Evolutionary conservation across 352 stramenopile genomes (phyloP), one percentile per base, ranked within the genome.

Genomic region (Pilasporangium apinafurcum): DNA sequence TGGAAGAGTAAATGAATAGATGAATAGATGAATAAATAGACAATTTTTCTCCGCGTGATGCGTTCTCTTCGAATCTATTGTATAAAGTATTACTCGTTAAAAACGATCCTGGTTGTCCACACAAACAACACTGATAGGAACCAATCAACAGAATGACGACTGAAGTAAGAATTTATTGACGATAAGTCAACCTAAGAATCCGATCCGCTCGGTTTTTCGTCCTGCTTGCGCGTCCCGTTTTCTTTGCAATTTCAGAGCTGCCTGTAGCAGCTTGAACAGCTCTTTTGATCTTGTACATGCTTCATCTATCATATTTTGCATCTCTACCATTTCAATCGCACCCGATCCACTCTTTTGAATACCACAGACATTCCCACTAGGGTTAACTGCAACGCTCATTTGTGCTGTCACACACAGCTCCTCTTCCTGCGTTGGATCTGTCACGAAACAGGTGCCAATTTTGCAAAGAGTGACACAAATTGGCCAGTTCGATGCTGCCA

Each of bases 221-320:
- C 69, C 65, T 34, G 59, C 55, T 37, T 56, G 56, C 20, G 53
- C 52, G 47, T 88, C 76, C 27, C 59, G 55, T 40, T 65, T 43
- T 45, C 55, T 62, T 56, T 89, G 77, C 25, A 79, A 51, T 37
- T 53, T 24, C 26, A 86, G 51, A 47, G 75, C 70, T 2, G 47
- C 49, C 29, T 70, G 64, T 33, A 89, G 61, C 33, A 70, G 47
- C 42, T 68, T 59, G 56, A 83, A 89, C 42, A 89, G 66, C 35
- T 84, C 65, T 32, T 73, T 78, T 17, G 77, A 79, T 8, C 68
- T 57, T 46, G 69, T 66, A 48, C 63, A 78, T 13, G 74, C 74
- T 45, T 86, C 71, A 36, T 90, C 78, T 44, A 87, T 62, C 72
- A 90, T 90, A 25, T 74, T 58, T 58, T 90, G 74, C 72, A 86